Conservation (phyloP, 2,329 filamentous ascomycete genomes). For the Tolypocladium tropicale region DNA sequence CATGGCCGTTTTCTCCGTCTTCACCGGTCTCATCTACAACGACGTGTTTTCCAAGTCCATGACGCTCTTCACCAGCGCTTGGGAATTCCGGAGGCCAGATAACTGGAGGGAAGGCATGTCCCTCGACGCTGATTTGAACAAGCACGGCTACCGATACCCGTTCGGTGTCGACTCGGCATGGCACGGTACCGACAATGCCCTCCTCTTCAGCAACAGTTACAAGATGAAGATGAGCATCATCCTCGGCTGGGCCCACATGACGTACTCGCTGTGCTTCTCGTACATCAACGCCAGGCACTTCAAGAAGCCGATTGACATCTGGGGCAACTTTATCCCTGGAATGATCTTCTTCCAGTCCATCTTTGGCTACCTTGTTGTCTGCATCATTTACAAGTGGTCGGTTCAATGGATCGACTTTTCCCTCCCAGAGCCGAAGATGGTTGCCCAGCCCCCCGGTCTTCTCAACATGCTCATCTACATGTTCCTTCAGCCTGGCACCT, state of each 20-base stretch:
- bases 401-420: conserved; percentile 63
- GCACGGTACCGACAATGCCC: conserved; percentile 91
- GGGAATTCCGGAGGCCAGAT: conserved; percentile 65
- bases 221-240: conserved; percentile 99
- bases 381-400: conserved; percentile 95
- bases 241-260: conserved; percentile 97
- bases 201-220: conserved; percentile 95
- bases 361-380: conserved; percentile 89
- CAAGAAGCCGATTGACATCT: conserved; percentile 89
- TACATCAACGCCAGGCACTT: conserved; percentile 93
- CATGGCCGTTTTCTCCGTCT: conserved; percentile 96
- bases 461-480: conserved; percentile 99
- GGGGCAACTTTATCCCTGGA: conserved; percentile 92
- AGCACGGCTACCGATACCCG: conserved; percentile 72
- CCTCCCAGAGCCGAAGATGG: neutral
- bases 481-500: conserved; percentile 79
- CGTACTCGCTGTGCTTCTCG: conserved; percentile 87
- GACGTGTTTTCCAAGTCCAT: conserved; percentile 93
- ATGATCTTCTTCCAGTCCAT: conserved; percentile 99
- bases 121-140: conserved; percentile 57
- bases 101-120: conserved; percentile 55
- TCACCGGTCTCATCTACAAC: conserved; percentile 95
- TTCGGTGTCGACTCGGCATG: conserved; percentile 94
- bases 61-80: conserved; percentile 80
- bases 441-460: conserved; percentile 67